phyloP scores from a whole-genome alignment of 495 filamentous ascomycete species.

The Pseudevernia furfuracea region DNA sequence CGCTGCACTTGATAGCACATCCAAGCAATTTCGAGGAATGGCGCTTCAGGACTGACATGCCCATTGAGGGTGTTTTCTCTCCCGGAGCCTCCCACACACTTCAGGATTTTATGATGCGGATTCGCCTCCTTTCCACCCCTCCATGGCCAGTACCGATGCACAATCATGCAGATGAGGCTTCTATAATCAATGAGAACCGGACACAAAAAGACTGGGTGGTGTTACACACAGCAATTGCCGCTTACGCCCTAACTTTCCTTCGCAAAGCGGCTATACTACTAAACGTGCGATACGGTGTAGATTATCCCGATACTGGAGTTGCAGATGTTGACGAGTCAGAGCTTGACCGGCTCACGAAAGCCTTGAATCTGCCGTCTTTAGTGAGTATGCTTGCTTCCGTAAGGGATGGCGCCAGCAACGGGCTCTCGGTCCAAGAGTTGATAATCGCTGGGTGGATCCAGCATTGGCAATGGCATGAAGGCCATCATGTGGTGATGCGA shows the following conservation, averaged over 20 bases:
- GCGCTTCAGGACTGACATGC: slow-evolving; percentile 24
- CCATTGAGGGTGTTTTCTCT: background rate
- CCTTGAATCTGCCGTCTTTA: slow-evolving; percentile 66
- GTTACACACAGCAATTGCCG: slow-evolving; percentile 41
- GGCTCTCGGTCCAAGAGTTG: slow-evolving; percentile 31
- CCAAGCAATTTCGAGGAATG: slow-evolving; percentile 34
- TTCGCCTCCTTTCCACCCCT: slow-evolving; percentile 8
- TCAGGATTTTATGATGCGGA: slow-evolving; percentile 10
- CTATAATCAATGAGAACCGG: background rate
- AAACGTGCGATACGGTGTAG: slow-evolving; percentile 79
- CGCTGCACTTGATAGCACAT: slow-evolving; percentile 42
- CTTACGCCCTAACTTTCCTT: slow-evolving; percentile 82
- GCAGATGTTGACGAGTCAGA: slow-evolving; percentile 61
- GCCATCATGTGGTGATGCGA: slow-evolving; percentile 8
- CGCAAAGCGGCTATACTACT: slow-evolving; percentile 78
- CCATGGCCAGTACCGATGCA: background rate
- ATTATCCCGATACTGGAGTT: slow-evolving; percentile 70
- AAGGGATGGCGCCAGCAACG: slow-evolving; percentile 18
- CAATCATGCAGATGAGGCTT: background rate
- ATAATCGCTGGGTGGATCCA: slow-evolving; percentile 75
- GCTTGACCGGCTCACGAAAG: slow-evolving; percentile 69
- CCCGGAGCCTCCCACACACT: slow-evolving; percentile 9
- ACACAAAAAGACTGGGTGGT: slow-evolving; percentile 5
- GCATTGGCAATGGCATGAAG: slow-evolving; percentile 41
- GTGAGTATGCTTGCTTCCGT: slow-evolving; percentile 64